Evolutionary conservation across 2,329 filamentous ascomycete genomes (phyloP).

Genomic region (Cordyceps javanica): DNA sequence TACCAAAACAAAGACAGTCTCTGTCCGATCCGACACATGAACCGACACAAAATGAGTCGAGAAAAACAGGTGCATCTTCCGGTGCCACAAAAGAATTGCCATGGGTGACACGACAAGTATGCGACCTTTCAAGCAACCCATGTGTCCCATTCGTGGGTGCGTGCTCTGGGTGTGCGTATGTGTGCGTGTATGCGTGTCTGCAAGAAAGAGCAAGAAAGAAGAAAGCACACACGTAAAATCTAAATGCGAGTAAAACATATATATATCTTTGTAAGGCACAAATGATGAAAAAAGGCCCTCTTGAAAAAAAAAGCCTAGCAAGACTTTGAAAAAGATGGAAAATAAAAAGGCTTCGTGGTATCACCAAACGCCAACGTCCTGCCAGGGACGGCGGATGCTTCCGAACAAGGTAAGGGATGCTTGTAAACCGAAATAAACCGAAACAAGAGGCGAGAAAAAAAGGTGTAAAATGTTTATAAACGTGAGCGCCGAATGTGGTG

Average conservation of each 20-base stretch:
- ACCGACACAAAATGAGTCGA: neutral
- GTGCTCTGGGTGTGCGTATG: neutral
- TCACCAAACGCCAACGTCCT: conserved; percentile 20
- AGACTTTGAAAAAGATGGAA: neutral
- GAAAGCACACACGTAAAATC: neutral
- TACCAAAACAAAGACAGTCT: neutral
- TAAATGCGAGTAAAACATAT: conserved; percentile 9
- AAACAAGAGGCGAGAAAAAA: neutral
- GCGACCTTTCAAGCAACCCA: neutral
- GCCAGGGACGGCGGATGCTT: conserved; percentile 17
- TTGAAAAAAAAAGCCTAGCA: neutral
- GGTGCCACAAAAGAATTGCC: neutral
- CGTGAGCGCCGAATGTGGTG: neutral
- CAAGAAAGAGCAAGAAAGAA: neutral
- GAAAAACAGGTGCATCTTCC: neutral
- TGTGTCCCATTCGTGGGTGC: neutral
- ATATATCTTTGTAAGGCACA: conserved; percentile 4
- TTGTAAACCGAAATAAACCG: neutral
- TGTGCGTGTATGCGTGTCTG: neutral
- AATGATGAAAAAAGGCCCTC: neutral
- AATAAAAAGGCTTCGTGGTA: conserved; percentile 14
- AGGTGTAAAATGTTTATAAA: no score
- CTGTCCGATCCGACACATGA: neutral
- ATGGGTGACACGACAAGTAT: neutral
- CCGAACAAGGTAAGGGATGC: neutral